Percentiles rank a stretch among this genome's conserved stretches.
Conservation (phyloP, 805 yeast species). For the Brettanomyces naardenensis region DNA sequence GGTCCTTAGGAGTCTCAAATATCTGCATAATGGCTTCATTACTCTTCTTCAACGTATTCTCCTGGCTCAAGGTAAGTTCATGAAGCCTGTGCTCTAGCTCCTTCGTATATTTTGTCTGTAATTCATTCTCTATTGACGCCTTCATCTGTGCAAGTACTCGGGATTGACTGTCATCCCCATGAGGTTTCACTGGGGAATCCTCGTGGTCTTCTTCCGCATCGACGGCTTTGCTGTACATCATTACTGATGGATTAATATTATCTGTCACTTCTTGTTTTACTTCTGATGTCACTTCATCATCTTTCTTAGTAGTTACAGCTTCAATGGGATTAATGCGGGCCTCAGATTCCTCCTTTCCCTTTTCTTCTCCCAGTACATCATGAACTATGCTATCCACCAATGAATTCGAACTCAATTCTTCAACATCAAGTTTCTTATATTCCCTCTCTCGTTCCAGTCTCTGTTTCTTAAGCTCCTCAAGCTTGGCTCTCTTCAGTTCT, state of each 20-base stretch:
- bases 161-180: background rate
- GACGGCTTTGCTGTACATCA: conserved; percentile 14
- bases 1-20: background rate
- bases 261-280: background rate
- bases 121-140: conserved; percentile 5
- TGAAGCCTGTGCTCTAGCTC: conserved; percentile 4
- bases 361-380: background rate
- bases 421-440: background rate
- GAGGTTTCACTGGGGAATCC: background rate
- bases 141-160: conserved; percentile 9
- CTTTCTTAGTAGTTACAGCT: background rate
- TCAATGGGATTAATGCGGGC: background rate
- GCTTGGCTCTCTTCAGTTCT: conserved; percentile 43
- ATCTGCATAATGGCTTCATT: background rate
- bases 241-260: background rate
- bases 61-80: background rate
- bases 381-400: conserved; percentile 2
- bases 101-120: conserved; percentile 3
- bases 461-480: conserved; percentile 44
- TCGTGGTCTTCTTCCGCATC: conserved; percentile 8
- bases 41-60: background rate
- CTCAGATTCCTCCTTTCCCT: too few relatives aligned
- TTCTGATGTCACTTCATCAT: background rate
- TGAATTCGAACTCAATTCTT: background rate
- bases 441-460: conserved; percentile 28